Evolutionary conservation across 768 basidiomycete species (phyloP), one percentile per base, ranked within the genome.

Genomic region (Sarcodon sp.): DNA sequence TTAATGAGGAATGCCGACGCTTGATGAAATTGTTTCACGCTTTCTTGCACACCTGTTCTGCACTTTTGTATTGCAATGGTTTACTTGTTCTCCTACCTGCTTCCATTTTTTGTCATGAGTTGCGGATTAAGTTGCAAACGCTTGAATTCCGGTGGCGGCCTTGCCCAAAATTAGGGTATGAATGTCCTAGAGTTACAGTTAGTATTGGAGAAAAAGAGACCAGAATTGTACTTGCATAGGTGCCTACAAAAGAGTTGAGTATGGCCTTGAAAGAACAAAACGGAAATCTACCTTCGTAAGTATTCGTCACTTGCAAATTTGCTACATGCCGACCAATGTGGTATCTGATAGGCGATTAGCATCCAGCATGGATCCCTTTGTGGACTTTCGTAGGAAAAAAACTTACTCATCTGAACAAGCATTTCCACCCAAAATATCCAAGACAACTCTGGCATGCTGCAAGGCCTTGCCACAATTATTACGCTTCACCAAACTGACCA

Each of bases 401-500:
- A 70, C 83, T 58, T 55, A 94, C 87, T 98, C 94, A 57, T 97
- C 93, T 32, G 87, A 72, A 47, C 80, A 82, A 3, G 91, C 93
- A 64, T 98, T 98, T 3, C 94, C 94, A 27, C 94, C 94, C 41
- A 98, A 69, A 35, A 96, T 84, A 58, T 97, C 94, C 57, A 97
- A 64, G 39, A 98, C 69, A 49, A 77, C 67, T 33, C 94, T 72
- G 4, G 87, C 68, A 52, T 96, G 88, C 54, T 84, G 70, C 46
- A 97, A 68, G 1, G 94, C 92, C 67, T 93, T 93, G 11, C 89
- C 89, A 56, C 90, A 92, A 57, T 97, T 97, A 59, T 98, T 98
- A 54, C 88, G 76, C 72, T 98, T 98, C 51, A 97, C 73, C 59
- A 97, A 71, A 56, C 88, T 92, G 53, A 98, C 73, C 92, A 97